Percentiles rank a stretch among this genome's conserved stretches.
These are phyloP conservation scores for Diaporthe sp. DNA, from an alignment of 2,329 filamentous ascomycete species.

Conservation along the genomic window DNA sequence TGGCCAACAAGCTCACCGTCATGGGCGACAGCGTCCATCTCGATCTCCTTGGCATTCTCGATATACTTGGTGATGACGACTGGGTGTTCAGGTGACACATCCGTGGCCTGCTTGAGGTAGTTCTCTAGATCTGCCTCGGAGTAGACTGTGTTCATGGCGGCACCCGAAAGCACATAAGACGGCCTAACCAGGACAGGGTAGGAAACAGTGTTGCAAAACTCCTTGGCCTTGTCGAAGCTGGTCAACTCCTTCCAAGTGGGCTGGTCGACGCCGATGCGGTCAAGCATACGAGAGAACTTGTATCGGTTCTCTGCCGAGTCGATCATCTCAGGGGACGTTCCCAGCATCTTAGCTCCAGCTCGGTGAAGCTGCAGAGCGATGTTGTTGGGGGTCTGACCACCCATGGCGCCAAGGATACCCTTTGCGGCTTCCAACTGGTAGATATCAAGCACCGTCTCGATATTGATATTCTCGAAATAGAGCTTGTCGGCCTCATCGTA, in stretches of 20 bases:
- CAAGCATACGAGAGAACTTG: slow-evolving; percentile 98
- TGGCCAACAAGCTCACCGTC: slow-evolving; percentile 93
- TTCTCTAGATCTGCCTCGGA: slow-evolving; percentile 91
- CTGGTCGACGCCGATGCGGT: slow-evolving; percentile 94
- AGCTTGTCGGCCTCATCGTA: slow-evolving; percentile 95
- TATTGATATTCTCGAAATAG: slow-evolving; percentile 95
- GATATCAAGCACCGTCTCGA: slow-evolving; percentile 93
- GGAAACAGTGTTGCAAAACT: slow-evolving; percentile 88
- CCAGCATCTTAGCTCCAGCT: slow-evolving; percentile 90
- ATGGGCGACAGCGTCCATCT: slow-evolving; percentile 97
- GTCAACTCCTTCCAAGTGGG: slow-evolving; percentile 98
- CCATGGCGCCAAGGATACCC: slow-evolving; percentile 95
- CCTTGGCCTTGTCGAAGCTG: slow-evolving; percentile 89
- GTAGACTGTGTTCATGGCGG: slow-evolving; percentile 99
- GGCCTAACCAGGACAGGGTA: slow-evolving; percentile 97
- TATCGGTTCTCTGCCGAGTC: slow-evolving; percentile 97
- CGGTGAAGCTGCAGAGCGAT: slow-evolving; percentile 92
- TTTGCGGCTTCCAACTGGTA: slow-evolving; percentile 88
- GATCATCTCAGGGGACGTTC: slow-evolving; percentile 99
- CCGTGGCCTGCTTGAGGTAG: slow-evolving; percentile 90
- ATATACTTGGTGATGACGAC: slow-evolving; percentile 99
- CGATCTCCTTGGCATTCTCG: slow-evolving; percentile 98
- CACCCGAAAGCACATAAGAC: slow-evolving; percentile 96
- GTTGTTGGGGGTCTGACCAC: slow-evolving; percentile 98
- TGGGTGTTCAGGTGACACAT: slow-evolving; percentile 94